Evolutionary conservation across 2,329 filamentous ascomycete genomes (phyloP).

Genomic region (Aspergillus sp.): DNA sequence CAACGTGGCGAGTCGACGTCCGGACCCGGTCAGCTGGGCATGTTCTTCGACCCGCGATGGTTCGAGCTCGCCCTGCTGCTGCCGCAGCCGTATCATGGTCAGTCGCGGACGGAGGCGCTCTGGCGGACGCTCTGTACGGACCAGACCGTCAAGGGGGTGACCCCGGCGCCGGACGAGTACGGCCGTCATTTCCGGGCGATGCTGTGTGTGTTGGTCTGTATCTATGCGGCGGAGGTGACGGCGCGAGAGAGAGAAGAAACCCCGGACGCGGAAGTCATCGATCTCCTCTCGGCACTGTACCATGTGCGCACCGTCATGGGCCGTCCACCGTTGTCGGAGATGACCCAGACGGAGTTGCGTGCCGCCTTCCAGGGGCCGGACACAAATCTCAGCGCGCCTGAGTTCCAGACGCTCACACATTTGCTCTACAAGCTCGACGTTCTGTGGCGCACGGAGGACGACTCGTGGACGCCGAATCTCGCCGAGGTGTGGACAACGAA

Average conservation of each 20-base stretch:
- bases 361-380: background rate
- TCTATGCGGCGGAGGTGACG: background rate
- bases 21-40: background rate
- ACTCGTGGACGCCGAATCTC: conserved; percentile 1
- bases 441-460: background rate
- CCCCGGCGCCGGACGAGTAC: background rate
- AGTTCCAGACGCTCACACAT: conserved; percentile 1
- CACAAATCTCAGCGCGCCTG: conserved; percentile 3
- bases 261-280: background rate
- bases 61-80: conserved; percentile 5
- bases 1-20: background rate
- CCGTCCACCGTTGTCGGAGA: background rate
- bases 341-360: background rate
- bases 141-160: background rate
- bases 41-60: conserved; percentile 7
- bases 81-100: conserved; percentile 2
- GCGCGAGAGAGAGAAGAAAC: background rate
- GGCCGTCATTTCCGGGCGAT: background rate
- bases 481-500: conserved; percentile 1
- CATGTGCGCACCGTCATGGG: background rate
- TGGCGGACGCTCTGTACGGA: conserved; percentile 8
- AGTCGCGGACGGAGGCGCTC: conserved; percentile 1
- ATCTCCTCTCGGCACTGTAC: background rate
- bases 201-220: background rate
- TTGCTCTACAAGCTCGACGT: conserved; percentile 4